Evolutionary conservation across 225 moss, liverwort and hornwort genomes (phyloP), one percentile per base, ranked within the genome.

Genomic region (Physcomitrellopsis africana): DNA sequence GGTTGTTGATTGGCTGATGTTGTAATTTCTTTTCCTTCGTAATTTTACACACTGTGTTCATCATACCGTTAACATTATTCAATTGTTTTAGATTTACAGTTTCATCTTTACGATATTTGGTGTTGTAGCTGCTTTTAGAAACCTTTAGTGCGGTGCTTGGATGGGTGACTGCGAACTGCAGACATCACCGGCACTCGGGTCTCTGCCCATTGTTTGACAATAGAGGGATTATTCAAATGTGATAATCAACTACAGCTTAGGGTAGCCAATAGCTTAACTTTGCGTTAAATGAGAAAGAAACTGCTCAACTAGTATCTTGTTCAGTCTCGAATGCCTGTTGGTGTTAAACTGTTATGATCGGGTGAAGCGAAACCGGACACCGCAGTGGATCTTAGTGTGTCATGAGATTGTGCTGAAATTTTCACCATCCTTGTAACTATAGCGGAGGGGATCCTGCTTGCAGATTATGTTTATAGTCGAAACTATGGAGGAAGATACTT

Each of bases 401-500:
- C 61, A 37, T 19, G 52, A 22, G 60, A 60, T 53, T 59, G 59
- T 10, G 43, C 51, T 27, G 59, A 59, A 44, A 26, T 11, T 51
- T 5, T 3, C 20, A 54, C 1, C 41, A 9, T 15, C 20, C 43
- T 29, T 61, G 26, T 57, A 11, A 51, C 43, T 26, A 3, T 19
- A 64, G 29, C 11, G 37, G 11, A 7, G 8, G 59, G 44, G 29
- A 51, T 59, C 42, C 51, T 63, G 0, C 15, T 76, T 9, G 46
- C 60, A 60, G 37, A 49, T 41, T 41, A 18, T 62, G 51, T 19
- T 65, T 51, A 69, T 41, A 8, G 65, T 51, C 60, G 72, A 43
- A 63, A 46, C 58, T 52, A 23, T 45, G 63, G 56, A 72, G 23
- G 65, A 69, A 64, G 69, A 52, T 37, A 13, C 32, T 52, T 64